Evolutionary conservation across 225 moss, liverwort and hornwort species (phyloP).

Genomic region (Neckera pumila): DNA sequence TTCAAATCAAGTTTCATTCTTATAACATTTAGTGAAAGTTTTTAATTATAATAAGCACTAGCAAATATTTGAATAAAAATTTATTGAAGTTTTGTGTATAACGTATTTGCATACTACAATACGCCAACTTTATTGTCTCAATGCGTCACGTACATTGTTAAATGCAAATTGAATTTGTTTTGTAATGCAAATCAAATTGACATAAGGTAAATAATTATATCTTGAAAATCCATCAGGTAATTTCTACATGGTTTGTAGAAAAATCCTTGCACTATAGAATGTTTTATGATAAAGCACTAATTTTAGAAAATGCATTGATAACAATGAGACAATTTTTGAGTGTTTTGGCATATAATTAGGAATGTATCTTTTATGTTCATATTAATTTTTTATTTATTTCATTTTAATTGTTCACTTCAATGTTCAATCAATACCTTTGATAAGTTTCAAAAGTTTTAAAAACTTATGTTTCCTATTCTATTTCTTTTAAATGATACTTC

Average conservation of each 20-base stretch:
- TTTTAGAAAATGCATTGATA: neutral
- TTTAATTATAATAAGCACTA: too few species aligned
- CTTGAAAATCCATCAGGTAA: accelerated
- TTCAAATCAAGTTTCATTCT: neutral
- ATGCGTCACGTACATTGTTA: neutral
- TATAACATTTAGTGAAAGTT: neutral
- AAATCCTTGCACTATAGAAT: neutral
- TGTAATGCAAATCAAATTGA: neutral
- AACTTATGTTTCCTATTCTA: neutral
- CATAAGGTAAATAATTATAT: neutral
- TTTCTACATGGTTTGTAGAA: neutral
- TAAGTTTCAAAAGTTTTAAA: neutral
- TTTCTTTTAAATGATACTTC: neutral
- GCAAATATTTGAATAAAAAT: neutral
- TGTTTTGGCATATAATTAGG: neutral
- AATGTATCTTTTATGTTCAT: accelerated
- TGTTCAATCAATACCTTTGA: neutral
- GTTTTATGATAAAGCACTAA: neutral
- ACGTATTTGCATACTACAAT: neutral
- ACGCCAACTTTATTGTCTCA: neutral
- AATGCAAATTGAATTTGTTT: neutral
- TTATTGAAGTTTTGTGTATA: neutral
- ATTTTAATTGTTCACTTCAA: neutral
- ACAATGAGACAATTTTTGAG: neutral
- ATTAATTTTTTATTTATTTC: neutral